phyloP scores from a whole-genome alignment of 352 stramenopile genomes.

The Phytophthora tubulina region DNA sequence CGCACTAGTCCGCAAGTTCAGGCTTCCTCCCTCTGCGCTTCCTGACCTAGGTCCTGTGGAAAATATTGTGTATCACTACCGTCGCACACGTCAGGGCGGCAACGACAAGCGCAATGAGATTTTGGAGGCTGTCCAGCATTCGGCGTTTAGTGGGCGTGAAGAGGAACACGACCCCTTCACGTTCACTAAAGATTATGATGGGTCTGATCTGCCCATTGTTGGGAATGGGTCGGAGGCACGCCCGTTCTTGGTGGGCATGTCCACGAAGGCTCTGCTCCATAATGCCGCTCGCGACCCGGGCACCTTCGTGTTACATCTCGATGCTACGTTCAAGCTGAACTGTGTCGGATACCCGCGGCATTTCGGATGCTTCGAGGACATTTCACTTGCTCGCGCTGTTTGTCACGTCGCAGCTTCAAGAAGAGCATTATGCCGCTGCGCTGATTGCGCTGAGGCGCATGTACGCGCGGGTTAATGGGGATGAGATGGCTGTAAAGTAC shows the following conservation, averaged over 20 bases:
- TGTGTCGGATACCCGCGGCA: neutral
- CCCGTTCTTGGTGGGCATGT: conserved; percentile 6
- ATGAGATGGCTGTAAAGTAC: neutral
- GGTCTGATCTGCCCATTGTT: neutral
- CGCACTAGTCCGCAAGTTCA: conserved; percentile 6
- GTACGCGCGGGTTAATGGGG: neutral
- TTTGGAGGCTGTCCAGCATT: neutral
- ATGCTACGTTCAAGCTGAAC: conserved; percentile 18
- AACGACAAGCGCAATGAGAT: conserved; percentile 15
- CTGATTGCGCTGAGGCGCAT: neutral
- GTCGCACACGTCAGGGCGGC: neutral
- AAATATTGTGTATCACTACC: no score
- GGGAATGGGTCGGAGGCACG: conserved; percentile 2
- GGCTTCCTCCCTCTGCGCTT: neutral
- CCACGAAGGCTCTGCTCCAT: conserved; percentile 1
- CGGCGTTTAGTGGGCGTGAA: conserved; percentile 14
- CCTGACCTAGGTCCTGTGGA: no score
- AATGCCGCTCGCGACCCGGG: neutral
- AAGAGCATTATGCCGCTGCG: neutral
- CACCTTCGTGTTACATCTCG: neutral
- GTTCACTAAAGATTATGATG: neutral
- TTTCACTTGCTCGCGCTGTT: conserved; percentile 11
- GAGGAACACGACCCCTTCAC: conserved; percentile 13
- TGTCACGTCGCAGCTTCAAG: conserved; percentile 6
- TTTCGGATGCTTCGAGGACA: neutral